Percentiles rank a stretch among this genome's conserved stretches.
Conservation (phyloP, 1,284 basidiomycete genomes). For the Malassezia arunalokei region DNA sequence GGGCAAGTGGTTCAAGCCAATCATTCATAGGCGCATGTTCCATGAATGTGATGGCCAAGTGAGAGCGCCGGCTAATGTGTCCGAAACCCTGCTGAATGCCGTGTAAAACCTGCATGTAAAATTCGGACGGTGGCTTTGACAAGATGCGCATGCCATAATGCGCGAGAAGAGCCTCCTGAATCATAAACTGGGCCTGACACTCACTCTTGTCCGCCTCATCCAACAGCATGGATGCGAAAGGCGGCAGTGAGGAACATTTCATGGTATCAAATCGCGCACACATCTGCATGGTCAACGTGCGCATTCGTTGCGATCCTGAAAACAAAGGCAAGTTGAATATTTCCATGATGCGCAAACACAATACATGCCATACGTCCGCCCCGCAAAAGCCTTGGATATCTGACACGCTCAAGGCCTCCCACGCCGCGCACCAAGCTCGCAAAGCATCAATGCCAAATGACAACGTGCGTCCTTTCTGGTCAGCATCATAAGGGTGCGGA, state of each 20-base stretch:
- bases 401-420: neutral
- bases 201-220: neutral
- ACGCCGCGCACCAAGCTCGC: neutral
- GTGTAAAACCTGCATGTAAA: conserved; percentile 4
- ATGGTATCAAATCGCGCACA: neutral
- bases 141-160: neutral
- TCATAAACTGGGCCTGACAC: neutral
- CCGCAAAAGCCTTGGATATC: neutral
- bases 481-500: conserved; percentile 6
- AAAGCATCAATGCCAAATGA: conserved; percentile 7
- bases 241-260: neutral
- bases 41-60: conserved; percentile 8
- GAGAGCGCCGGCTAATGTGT: conserved; percentile 7
- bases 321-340: neutral
- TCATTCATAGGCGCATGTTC: neutral
- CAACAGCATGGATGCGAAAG: neutral
- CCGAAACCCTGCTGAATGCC: conserved; percentile 10
- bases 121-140: neutral
- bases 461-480: conserved; percentile 5
- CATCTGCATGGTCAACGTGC: neutral
- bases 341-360: neutral
- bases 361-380: neutral
- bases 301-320: conserved; percentile 3
- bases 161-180: neutral
- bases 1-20: conserved; percentile 6